Evolutionary conservation across 192 early-diverging fungal genomes (phyloP).

Genomic region (Dispira simplex): DNA sequence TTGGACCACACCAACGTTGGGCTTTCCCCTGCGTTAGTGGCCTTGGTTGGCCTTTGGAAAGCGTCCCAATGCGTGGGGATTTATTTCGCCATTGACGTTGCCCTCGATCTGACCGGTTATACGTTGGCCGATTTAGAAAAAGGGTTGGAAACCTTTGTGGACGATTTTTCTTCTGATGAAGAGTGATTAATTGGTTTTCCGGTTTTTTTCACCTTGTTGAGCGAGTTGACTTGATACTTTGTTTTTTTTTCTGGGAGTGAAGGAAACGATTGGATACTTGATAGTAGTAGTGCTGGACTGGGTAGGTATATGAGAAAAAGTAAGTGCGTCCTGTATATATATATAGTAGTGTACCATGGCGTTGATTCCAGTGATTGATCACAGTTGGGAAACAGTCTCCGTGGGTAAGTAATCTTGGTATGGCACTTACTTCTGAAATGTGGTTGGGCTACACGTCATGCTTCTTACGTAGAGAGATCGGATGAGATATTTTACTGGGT

Average conservation of each 20-base stretch:
- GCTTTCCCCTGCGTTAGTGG: neutral
- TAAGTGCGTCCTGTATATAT: neutral
- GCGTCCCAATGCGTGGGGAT: conserved; percentile 1
- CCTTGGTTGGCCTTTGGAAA: neutral
- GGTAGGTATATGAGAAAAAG: too few species aligned
- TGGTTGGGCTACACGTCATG: neutral
- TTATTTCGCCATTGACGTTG: neutral
- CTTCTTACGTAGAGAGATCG: neutral
- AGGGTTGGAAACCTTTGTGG: neutral
- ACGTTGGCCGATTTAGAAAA: neutral
- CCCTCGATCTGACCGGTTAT: neutral
- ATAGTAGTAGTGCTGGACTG: neutral
- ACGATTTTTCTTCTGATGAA: conserved; percentile 1
- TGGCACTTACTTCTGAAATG: neutral
- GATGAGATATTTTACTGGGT: neutral
- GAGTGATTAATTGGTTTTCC: neutral
- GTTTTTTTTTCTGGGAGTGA: neutral
- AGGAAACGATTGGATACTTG: neutral
- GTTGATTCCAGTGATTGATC: neutral
- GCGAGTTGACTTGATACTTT: neutral
- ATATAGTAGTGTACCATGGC: neutral
- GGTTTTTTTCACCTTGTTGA: neutral
- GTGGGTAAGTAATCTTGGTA: neutral
- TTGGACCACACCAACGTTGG: conserved; percentile 4
- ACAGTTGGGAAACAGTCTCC: neutral